Evolutionary conservation across 169 alveolate species (phyloP).

Genomic region (Cardiosporidium cionae): DNA sequence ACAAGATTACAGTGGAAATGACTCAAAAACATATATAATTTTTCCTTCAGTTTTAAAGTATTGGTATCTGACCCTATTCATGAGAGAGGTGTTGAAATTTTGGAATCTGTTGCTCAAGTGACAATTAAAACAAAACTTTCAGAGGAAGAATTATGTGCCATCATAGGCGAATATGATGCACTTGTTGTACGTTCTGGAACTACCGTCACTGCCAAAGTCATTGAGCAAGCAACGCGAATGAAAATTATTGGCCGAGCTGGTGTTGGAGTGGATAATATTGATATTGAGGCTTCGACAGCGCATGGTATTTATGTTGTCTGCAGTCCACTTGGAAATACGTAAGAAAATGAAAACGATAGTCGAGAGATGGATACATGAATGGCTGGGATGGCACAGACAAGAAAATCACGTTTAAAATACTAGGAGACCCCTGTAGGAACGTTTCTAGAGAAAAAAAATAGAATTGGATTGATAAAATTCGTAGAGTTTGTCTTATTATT

Average conservation of each 20-base stretch:
- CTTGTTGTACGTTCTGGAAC: constrained; percentile 11
- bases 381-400: too few relatives aligned
- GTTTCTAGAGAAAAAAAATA: too few relatives aligned
- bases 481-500: too few relatives aligned
- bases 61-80: constrained; percentile 5
- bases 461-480: too few relatives aligned
- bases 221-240: not conserved
- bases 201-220: constrained; percentile 1
- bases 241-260: constrained; percentile 30
- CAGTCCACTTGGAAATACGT: constrained; percentile 25
- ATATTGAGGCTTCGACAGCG: constrained; percentile 16
- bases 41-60: not conserved
- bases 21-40: too few relatives aligned
- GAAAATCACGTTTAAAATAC: too few relatives aligned
- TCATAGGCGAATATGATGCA: constrained; percentile 6
- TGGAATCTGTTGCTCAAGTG: not conserved
- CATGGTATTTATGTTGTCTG: constrained; percentile 25
- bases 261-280: constrained; percentile 30
- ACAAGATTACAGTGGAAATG: too few relatives aligned
- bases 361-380: too few relatives aligned
- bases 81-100: constrained; percentile 10
- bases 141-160: not conserved
- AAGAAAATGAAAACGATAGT: too few relatives aligned
- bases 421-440: too few relatives aligned
- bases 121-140: not conserved